Evolutionary conservation across 805 yeast species (phyloP).

Genomic region (Teunomyces lycoperdinae): DNA sequence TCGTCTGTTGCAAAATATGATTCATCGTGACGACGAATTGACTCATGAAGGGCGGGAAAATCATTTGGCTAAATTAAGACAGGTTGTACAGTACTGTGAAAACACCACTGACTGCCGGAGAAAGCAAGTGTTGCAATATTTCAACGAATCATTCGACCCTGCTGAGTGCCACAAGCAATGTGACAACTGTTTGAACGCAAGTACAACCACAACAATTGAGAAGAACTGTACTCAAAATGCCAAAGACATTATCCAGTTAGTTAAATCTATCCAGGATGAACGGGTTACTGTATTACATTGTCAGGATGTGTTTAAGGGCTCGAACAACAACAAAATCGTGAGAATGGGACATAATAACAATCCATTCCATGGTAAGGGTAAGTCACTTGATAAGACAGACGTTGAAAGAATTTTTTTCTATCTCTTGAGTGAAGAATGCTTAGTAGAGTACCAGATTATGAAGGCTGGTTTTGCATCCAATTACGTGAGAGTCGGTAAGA

Average conservation of each 20-base stretch:
- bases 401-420: constrained; percentile 82
- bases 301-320: constrained; percentile 80
- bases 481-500: constrained; percentile 63
- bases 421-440: constrained; percentile 59
- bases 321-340: constrained; percentile 58
- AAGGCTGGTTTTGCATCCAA: constrained; percentile 81
- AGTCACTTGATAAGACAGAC: constrained; percentile 58
- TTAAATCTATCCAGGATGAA: constrained; percentile 50
- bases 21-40: constrained; percentile 70
- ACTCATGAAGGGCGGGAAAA: constrained; percentile 65
- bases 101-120: constrained; percentile 88
- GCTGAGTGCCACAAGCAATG: constrained; percentile 67
- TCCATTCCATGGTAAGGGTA: constrained; percentile 72
- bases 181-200: constrained; percentile 70
- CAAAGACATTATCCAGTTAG: constrained; percentile 54
- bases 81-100: constrained; percentile 89
- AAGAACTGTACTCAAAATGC: constrained; percentile 72
- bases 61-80: constrained; percentile 71
- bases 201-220: constrained; percentile 40
- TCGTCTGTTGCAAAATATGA: constrained; percentile 68
- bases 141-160: constrained; percentile 77
- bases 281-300: constrained; percentile 76
- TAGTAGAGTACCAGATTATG: constrained; percentile 70
- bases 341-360: constrained; percentile 59
- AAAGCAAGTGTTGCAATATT: constrained; percentile 83